These are phyloP conservation scores for Mucor saturninus DNA, from an alignment of 371 early-diverging fungal species.

Conservation along the genomic window DNA sequence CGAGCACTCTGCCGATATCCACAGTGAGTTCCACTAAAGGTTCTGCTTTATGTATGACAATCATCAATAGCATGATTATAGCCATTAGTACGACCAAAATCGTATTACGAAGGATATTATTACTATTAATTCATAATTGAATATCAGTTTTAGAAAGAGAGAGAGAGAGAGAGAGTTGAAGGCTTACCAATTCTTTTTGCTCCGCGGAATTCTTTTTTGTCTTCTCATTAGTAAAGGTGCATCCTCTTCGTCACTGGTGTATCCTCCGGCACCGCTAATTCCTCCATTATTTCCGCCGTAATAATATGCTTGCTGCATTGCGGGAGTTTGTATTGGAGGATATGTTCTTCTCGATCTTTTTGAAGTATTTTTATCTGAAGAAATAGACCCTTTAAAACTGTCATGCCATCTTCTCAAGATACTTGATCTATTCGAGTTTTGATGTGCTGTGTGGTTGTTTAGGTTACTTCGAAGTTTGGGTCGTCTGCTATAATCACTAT, in stretches of 20 bases:
- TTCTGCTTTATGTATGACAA: conserved; percentile 31
- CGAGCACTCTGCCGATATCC: conserved; percentile 62
- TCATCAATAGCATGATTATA: conserved; percentile 13
- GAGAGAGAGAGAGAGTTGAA: no score
- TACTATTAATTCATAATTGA: background rate
- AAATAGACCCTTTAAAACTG: conserved; percentile 4
- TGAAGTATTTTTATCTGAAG: background rate
- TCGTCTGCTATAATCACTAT: conserved; percentile 17
- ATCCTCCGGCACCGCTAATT: conserved; percentile 27
- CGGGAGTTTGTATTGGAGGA: background rate
- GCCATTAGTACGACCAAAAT: background rate
- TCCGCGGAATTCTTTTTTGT: conserved; percentile 6
- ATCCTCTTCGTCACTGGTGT: conserved; percentile 52
- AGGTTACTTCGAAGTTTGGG: conserved; percentile 23
- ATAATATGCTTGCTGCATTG: conserved; percentile 2
- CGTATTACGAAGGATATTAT: background rate
- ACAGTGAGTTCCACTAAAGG: conserved; percentile 56
- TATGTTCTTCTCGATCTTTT: background rate
- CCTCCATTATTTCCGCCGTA: conserved; percentile 27
- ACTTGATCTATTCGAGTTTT: conserved; percentile 10
- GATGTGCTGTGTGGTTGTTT: conserved; percentile 7
- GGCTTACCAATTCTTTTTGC: background rate
- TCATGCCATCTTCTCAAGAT: conserved; percentile 16
- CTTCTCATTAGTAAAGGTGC: conserved; percentile 32
- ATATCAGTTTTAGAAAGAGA: no score